Conservation (phyloP, 306 rosid genomes). For the Dryas alaskensis region DNA sequence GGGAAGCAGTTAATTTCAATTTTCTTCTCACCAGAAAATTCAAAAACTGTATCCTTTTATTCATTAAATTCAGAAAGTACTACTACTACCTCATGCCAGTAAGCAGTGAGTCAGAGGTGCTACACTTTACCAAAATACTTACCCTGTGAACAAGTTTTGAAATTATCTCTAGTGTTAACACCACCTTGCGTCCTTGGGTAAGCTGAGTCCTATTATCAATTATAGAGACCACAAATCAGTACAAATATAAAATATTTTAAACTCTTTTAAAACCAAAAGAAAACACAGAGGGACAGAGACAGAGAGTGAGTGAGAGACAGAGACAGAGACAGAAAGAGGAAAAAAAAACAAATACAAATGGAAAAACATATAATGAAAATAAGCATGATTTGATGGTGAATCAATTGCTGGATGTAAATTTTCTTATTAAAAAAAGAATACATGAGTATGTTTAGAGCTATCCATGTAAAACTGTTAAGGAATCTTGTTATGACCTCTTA, state of each 20-base stretch:
- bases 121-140: conserved; percentile 31
- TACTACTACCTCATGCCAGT: background rate
- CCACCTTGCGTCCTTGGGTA: conserved; percentile 80
- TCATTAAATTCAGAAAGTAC: background rate
- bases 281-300: background rate
- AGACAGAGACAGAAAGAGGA: background rate
- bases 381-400: background rate
- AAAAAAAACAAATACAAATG: background rate
- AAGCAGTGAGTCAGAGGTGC: conserved; percentile 18
- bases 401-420: background rate
- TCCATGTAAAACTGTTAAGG: background rate
- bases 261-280: background rate
- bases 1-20: background rate
- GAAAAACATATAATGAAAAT: background rate
- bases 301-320: background rate
- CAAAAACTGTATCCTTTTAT: background rate
- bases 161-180: conserved; percentile 72
- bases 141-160: conserved; percentile 79
- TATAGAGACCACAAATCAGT: conserved; percentile 28
- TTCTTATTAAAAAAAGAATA: background rate
- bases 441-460: background rate
- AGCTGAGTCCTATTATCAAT: conserved; percentile 70
- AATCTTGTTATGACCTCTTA: conserved; percentile 49
- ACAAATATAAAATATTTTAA: conserved; percentile 1
- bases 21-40: background rate